Conservation (phyloP, 2,329 filamentous ascomycete genomes). For the Sclerotinia trifoliorum region DNA sequence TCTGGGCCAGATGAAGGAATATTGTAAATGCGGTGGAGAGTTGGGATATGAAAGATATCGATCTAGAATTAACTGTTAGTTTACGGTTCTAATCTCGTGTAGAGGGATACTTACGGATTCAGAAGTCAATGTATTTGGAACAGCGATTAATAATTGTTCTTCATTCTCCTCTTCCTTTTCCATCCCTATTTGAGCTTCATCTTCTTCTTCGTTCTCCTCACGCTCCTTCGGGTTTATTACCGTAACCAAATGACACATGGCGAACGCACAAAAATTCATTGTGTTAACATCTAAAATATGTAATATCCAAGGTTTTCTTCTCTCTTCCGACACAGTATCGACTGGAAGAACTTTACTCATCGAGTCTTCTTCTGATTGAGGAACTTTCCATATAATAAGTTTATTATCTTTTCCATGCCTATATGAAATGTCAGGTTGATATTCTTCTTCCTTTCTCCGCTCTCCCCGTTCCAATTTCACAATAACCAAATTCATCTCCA, state of each 20-base stretch:
- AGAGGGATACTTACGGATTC: conserved; percentile 57
- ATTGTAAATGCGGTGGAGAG: conserved; percentile 64
- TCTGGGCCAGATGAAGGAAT: conserved; percentile 46
- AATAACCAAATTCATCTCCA: not conserved
- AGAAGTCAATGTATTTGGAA: conserved; percentile 73
- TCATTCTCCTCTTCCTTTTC: not conserved
- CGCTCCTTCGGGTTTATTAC: no score
- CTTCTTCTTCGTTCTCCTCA: not conserved
- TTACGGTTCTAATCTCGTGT: conserved; percentile 27
- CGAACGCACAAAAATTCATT: conserved; percentile 91
- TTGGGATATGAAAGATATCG: conserved; percentile 81
- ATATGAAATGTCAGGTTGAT: conserved; percentile 42
- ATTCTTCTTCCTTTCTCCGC: not conserved
- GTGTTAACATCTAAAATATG: conserved; percentile 84
- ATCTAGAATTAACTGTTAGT: conserved; percentile 49
- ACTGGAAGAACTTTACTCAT: conserved; percentile 71
- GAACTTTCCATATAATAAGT: conserved; percentile 79
- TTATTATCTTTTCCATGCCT: conserved; percentile 91
- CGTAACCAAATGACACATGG: conserved; percentile 35
- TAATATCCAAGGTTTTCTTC: conserved; percentile 76
- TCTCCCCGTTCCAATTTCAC: no score
- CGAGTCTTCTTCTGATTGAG: conserved; percentile 55
- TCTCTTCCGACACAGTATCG: conserved; percentile 52
- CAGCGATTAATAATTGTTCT: conserved; percentile 65
- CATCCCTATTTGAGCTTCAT: no score